Base-by-base conservation (phyloP, 176 grass and related monocot genomes). In the Olyra latifolia region DNA sequence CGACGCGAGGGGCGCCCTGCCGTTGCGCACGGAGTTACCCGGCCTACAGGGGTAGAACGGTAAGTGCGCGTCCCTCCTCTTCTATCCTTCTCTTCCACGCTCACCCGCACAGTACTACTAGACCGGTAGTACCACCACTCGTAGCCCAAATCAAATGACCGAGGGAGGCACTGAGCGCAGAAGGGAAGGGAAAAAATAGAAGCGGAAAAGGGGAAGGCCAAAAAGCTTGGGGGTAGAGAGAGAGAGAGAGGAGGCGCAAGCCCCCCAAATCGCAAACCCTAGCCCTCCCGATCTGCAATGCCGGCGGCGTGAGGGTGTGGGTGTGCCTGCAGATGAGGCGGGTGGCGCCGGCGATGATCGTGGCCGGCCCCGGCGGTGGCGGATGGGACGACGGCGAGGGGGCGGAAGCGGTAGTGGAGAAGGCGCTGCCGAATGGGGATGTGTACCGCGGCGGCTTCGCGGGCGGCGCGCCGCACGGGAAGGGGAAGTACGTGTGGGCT, bases 401-500 rank as follows among this genome's bases (percentile, higher is more conserved):
- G 71, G 62, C 17, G 1, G 75, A 52, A 7, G 54, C 62, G 11
- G 79, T 88, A 35, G 91, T 91, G 72, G 96, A 99, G 90, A 99
- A 95, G 85, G 32, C 82, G 70, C 78, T 98, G 22, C 80, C 82
- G 28, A 98, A 95, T 39, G 96, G 96, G 6, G 96, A 95, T 25
- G 77, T 95, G 2, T 98, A 98, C 80, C 42, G 69, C 15, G 95
- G 92, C 5, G 85, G 83, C 1, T 91, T 95, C 83, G 80, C 64
- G 0, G 88, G 78, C 1, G 86, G 84, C 11, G 74, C 92, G 17
- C 90, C 95, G 40, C 95, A 95, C 25, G 95, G 92, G 5, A 75
- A 83, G 79, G 95, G 95, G 49, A 98, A 98, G 88, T 98, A 98
- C 78, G 58, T 93, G 30, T 92, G 95, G 87, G 71, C 86, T 15